phyloP scores from a whole-genome alignment of 2,329 filamentous ascomycete species.

The Chalaropsis ovoidea region DNA sequence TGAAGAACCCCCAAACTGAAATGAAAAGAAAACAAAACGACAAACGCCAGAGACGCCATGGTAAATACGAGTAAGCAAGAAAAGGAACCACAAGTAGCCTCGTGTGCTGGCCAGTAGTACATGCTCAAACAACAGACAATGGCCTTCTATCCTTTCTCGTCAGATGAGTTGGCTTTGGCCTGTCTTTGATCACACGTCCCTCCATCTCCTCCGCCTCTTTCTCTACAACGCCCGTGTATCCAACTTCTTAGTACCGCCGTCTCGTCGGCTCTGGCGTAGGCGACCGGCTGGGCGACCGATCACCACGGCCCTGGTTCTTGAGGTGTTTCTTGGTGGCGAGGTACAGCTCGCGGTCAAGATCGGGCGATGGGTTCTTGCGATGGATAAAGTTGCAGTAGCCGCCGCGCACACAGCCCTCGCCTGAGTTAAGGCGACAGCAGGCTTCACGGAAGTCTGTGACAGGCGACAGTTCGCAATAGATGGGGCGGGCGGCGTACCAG shows the following conservation, averaged over 20 bases:
- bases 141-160: no score
- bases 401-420: slow-evolving; percentile 88
- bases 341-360: slow-evolving; percentile 79
- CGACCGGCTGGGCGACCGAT: slow-evolving; percentile 68
- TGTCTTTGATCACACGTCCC: no score
- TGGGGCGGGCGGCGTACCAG: slow-evolving; percentile 94
- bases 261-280: slow-evolving; percentile 77
- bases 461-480: slow-evolving; percentile 94
- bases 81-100: background rate
- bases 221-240: background rate
- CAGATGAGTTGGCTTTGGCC: no score
- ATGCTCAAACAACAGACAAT: no score
- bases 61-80: background rate
- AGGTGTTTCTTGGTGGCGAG: slow-evolving; percentile 95
- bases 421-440: slow-evolving; percentile 86
- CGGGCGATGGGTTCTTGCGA: slow-evolving; percentile 81
- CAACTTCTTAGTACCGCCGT: slow-evolving; percentile 49
- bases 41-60: slow-evolving; percentile 8
- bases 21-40: slow-evolving; percentile 2
- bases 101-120: no score
- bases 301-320: slow-evolving; percentile 70
- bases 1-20: slow-evolving; percentile 7
- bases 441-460: slow-evolving; percentile 98
- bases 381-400: slow-evolving; percentile 99
- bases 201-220: no score